Evolutionary conservation across 2,329 filamentous ascomycete genomes (phyloP).

Genomic region (Ceratocystis variospora): DNA sequence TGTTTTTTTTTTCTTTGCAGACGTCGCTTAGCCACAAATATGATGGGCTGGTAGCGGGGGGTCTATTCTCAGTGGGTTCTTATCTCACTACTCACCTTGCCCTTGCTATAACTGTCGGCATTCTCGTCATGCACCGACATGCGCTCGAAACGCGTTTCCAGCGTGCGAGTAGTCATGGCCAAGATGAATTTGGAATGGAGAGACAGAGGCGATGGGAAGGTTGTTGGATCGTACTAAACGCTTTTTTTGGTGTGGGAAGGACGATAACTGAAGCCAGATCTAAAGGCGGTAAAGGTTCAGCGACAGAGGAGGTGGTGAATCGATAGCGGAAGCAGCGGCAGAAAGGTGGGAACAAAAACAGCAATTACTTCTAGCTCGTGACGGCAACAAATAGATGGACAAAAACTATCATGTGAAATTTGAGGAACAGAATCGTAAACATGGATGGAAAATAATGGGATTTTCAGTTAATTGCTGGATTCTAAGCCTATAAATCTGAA

Average conservation of each 20-base stretch:
- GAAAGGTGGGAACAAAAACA: not conserved
- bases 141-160: slow-evolving; percentile 81
- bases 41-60: not conserved
- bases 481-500: not conserved
- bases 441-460: not conserved
- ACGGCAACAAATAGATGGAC: not conserved
- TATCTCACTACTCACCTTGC: slow-evolving; percentile 47
- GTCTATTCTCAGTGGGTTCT: slow-evolving; percentile 1
- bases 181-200: slow-evolving; percentile 15
- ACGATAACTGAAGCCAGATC: not conserved
- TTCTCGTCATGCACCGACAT: slow-evolving; percentile 86
- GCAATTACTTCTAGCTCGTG: slow-evolving; percentile 1
- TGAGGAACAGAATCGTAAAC: not conserved
- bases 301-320: not conserved
- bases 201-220: not conserved
- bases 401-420: not conserved
- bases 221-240: not conserved
- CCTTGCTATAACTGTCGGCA: slow-evolving; percentile 52
- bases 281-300: slow-evolving; percentile 6
- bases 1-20: not conserved
- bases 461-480: not conserved
- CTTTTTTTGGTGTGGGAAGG: not conserved
- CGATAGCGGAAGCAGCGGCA: not conserved
- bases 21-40: slow-evolving; percentile 3
- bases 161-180: slow-evolving; percentile 55